These are phyloP conservation scores for Hypocreales sp. DNA, from an alignment of 2,329 filamentous ascomycete species.

Conservation along the genomic window DNA sequence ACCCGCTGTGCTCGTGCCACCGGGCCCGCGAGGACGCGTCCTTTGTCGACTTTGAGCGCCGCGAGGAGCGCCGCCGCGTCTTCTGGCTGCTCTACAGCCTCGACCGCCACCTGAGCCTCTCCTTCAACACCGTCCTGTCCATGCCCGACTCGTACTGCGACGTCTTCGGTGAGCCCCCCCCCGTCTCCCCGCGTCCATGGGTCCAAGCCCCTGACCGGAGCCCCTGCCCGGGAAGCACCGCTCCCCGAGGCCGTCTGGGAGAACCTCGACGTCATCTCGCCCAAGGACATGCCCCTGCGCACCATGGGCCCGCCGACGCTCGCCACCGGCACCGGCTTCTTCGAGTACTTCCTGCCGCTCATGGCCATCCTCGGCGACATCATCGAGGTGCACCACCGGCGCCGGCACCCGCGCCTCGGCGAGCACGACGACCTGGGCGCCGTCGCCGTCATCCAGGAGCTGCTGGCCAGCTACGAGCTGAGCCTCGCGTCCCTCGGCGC, in stretches of 20 bases:
- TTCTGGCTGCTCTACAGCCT: constrained; percentile 32
- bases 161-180: constrained; percentile 18
- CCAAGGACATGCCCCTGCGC: constrained; percentile 15
- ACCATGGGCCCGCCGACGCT: constrained; percentile 21
- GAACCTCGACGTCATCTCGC: constrained; percentile 16
- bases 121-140: constrained; percentile 26
- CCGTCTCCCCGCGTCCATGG: no score
- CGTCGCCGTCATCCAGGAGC: constrained; percentile 17
- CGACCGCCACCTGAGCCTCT: constrained; percentile 29
- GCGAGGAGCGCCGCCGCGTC: constrained; percentile 28
- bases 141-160: constrained; percentile 30
- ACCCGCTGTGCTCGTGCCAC: constrained; percentile 15
- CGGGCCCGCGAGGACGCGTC: constrained; percentile 12
- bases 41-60: constrained; percentile 19
- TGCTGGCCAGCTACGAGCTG: constrained; percentile 21
- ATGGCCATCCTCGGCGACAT: constrained; percentile 33
- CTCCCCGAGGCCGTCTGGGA: constrained; percentile 25
- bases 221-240: constrained; percentile 17
- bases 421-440: constrained; percentile 17
- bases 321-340: constrained; percentile 26
- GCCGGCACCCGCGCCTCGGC: constrained; percentile 25
- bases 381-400: constrained; percentile 28
- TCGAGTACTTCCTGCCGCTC: constrained; percentile 33
- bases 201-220: no score
- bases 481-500: constrained; percentile 16